phyloP scores from a whole-genome alignment of 352 stramenopile species.

The Thalassiosira mediterranea region DNA sequence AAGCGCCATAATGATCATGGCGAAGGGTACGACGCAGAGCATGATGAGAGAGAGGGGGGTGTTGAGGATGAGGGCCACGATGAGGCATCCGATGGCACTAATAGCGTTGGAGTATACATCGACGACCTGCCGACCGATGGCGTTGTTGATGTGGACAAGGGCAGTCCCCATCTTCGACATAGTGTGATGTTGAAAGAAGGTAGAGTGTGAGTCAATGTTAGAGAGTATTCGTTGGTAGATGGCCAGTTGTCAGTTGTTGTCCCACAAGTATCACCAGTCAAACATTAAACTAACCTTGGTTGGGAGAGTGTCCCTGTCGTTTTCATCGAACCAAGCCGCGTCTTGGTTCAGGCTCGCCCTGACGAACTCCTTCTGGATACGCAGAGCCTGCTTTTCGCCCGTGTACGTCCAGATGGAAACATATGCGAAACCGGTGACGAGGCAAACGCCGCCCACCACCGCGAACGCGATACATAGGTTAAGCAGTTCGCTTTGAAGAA shows the following conservation, averaged over 20 bases:
- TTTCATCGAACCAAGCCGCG: conserved; percentile 58
- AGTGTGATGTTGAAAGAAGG: too few relatives aligned
- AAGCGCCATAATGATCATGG: conserved; percentile 41
- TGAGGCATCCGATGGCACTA: conserved; percentile 45
- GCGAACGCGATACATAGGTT: conserved; percentile 54
- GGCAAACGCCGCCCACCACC: conserved; percentile 38
- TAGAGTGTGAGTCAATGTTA: too few relatives aligned
- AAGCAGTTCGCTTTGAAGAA: conserved; percentile 27
- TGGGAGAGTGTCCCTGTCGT: conserved; percentile 44
- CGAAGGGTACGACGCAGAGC: conserved; percentile 52
- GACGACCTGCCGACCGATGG: conserved; percentile 48
- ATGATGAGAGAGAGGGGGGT: conserved; percentile 55
- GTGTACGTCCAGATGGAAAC: conserved; percentile 65
- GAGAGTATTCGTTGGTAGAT: too few relatives aligned
- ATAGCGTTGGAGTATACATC: conserved; percentile 59
- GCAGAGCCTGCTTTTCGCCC: conserved; percentile 51
- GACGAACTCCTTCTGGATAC: conserved; percentile 62
- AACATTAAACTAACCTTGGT: too few relatives aligned
- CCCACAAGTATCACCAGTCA: too few relatives aligned
- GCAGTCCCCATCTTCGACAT: conserved; percentile 48
- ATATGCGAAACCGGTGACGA: conserved; percentile 50
- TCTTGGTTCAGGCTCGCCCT: conserved; percentile 55
- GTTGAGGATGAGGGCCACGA: conserved; percentile 52
- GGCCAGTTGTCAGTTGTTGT: too few relatives aligned
- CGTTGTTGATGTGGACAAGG: conserved; percentile 53